Evolutionary conservation across 176 grass and related monocot genomes (phyloP).

Genomic region (Triticum aestivum): DNA sequence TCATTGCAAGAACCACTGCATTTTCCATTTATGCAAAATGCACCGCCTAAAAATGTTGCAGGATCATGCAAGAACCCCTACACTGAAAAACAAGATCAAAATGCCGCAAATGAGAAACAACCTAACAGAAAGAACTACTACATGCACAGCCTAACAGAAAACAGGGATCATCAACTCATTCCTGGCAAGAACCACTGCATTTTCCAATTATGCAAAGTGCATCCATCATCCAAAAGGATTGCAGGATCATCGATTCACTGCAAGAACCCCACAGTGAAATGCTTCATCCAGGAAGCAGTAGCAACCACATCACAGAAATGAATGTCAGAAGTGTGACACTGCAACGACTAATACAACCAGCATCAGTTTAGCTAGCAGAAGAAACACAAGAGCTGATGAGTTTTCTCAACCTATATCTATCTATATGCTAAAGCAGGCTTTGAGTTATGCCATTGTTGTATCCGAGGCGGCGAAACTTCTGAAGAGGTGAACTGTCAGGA

Average conservation of each 20-base stretch:
- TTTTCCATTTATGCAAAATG: not conserved
- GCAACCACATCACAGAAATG: not conserved
- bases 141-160: not conserved
- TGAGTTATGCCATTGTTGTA: not conserved
- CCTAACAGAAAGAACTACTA: not conserved
- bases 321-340: not conserved
- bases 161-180: not conserved
- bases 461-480: not conserved
- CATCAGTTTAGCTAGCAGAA: slow-evolving; percentile 7
- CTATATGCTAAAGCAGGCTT: not conserved
- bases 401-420: not conserved
- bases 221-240: not conserved
- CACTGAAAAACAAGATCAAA: not conserved
- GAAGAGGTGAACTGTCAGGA: not conserved
- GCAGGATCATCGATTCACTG: not conserved
- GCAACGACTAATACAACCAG: not conserved
- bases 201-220: not conserved
- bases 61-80: not conserved
- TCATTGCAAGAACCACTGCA: not conserved
- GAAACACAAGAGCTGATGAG: not conserved
- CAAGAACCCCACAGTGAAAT: not conserved
- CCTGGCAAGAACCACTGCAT: not conserved
- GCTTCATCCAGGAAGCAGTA: not conserved
- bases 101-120: not conserved
- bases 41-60: not conserved